Evolutionary conservation across 208 protist species (phyloP).

Genomic region (Trypanosoma scelopori): DNA sequence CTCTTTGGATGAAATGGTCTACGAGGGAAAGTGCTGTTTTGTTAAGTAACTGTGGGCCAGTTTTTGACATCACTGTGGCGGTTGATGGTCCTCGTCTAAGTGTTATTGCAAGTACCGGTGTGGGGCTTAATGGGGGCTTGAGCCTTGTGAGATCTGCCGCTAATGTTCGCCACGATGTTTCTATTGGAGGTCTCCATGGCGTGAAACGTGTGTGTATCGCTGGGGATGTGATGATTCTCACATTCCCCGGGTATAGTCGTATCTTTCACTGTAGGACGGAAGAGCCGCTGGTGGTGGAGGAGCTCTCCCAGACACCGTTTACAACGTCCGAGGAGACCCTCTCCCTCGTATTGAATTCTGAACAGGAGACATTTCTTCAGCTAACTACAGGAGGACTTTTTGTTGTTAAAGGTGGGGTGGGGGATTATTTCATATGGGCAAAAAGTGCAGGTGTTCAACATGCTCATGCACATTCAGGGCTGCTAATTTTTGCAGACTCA

Average conservation of each 20-base stretch:
- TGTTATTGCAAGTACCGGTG: conserved; percentile 71
- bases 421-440: conserved; percentile 9
- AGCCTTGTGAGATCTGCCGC: conserved; percentile 68
- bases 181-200: conserved; percentile 16
- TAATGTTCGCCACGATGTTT: conserved; percentile 36
- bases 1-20: conserved; percentile 39
- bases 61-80: conserved; percentile 64
- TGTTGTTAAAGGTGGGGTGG: conserved; percentile 7
- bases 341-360: conserved; percentile 8
- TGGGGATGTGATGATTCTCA: conserved; percentile 33
- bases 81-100: conserved; percentile 43
- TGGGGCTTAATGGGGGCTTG: conserved; percentile 57
- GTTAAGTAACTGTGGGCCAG: conserved; percentile 67
- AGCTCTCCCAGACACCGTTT: conserved; percentile 23
- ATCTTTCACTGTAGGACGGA: conserved; percentile 12
- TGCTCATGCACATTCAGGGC: conserved; percentile 12
- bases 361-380: conserved; percentile 17
- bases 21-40: conserved; percentile 38
- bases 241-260: conserved; percentile 33
- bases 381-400: conserved; percentile 24
- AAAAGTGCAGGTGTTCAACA: conserved; percentile 13
- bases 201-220: conserved; percentile 29
- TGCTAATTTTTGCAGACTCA: conserved; percentile 28
- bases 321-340: conserved; percentile 23
- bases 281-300: conserved; percentile 9